Percentiles rank a stretch among this genome's conserved stretches.
Evolutionary conservation across 257 asterid genomes (phyloP).

Genomic region (Ilex asprella): DNA sequence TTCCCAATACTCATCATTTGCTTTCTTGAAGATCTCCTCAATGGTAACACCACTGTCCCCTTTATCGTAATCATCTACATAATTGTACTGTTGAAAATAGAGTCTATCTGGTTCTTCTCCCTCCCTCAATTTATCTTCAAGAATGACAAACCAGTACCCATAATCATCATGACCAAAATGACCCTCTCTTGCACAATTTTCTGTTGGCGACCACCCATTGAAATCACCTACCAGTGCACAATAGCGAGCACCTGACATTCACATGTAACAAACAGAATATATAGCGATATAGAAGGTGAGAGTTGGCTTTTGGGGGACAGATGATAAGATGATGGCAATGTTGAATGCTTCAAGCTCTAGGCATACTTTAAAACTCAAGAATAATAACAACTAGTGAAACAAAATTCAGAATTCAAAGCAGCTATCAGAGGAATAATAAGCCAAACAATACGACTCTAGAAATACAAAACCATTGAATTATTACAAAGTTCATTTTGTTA

Average conservation of each 20-base stretch:
- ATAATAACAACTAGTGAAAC: too few species aligned
- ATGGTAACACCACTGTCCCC: constrained; percentile 77
- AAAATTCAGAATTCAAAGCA: too few species aligned
- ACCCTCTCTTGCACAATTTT: constrained; percentile 88
- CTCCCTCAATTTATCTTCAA: constrained; percentile 79
- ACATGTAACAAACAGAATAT: constrained; percentile 12
- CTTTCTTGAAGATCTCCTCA: constrained; percentile 68
- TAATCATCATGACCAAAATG: constrained; percentile 84
- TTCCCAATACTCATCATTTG: constrained; percentile 93
- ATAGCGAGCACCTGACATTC: constrained; percentile 84
- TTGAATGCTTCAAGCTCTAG: not conserved
- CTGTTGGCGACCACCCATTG: constrained; percentile 92
- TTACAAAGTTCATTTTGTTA: too few species aligned
- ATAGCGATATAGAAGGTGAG: not conserved
- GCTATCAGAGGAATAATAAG: too few species aligned
- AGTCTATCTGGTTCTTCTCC: constrained; percentile 87
- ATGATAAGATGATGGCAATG: not conserved
- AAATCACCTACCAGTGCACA: constrained; percentile 88
- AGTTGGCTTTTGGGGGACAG: not conserved
- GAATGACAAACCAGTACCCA: constrained; percentile 91
- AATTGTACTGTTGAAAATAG: constrained; percentile 88
- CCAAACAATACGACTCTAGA: not conserved
- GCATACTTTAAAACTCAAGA: not conserved
- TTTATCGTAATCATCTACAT: constrained; percentile 76
- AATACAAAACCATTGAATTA: constrained; percentile 6